Percentiles rank a stretch among this genome's conserved stretches.
phyloP scores from a whole-genome alignment of 768 basidiomycete genomes.

The Podaxis rugospora region DNA sequence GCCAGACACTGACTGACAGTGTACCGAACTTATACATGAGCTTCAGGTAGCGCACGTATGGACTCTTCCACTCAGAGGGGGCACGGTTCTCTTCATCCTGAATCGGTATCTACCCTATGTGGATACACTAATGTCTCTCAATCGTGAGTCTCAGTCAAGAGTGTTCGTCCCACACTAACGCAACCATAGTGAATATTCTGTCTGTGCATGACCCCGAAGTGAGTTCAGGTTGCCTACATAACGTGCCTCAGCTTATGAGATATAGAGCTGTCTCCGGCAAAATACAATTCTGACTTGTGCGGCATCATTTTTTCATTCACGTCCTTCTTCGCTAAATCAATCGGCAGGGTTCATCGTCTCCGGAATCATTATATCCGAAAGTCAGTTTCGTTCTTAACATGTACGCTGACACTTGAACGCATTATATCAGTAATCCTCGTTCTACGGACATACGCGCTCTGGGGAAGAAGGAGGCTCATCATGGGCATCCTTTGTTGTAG shows the following conservation, averaged over 20 bases:
- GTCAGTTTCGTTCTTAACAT: conserved; percentile 14
- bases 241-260: not conserved
- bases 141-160: conserved; percentile 17
- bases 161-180: not conserved
- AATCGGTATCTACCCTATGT: conserved; percentile 38
- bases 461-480: conserved; percentile 32
- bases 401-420: not conserved
- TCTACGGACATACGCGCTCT: conserved; percentile 41
- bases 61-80: conserved; percentile 24
- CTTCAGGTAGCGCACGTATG: conserved; percentile 30
- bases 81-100: conserved; percentile 30
- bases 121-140: conserved; percentile 30
- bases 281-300: conserved; percentile 29
- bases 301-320: not conserved
- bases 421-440: conserved; percentile 29
- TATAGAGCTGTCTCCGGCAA: conserved; percentile 20
- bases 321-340: not conserved
- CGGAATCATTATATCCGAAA: conserved; percentile 34
- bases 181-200: conserved; percentile 9
- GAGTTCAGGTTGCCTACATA: not conserved
- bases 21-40: not conserved
- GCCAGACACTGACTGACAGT: not conserved
- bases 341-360: conserved; percentile 26
- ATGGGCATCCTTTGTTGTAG: conserved; percentile 26
- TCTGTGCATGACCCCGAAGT: conserved; percentile 19